phyloP scores from a whole-genome alignment of 2,329 filamentous ascomycete species.

The Cryphonectria nitschkei region DNA sequence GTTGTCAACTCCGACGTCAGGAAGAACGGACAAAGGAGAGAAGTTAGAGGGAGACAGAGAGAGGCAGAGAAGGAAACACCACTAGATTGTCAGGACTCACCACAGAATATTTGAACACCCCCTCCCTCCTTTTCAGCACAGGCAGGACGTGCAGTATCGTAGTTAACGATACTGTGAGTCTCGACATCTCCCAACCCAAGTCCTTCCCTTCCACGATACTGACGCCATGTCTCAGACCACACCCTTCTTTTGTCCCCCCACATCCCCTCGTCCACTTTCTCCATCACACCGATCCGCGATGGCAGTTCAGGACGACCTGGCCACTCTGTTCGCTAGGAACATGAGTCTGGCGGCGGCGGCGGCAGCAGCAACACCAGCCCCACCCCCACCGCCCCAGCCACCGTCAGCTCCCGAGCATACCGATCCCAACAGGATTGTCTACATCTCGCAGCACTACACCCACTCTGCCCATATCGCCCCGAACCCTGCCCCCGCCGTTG shows the following conservation, averaged over 20 bases:
- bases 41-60: no score
- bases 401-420: slow-evolving; percentile 34
- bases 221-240: slow-evolving; percentile 9
- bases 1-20: slow-evolving; percentile 20
- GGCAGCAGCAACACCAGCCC: slow-evolving; percentile 34
- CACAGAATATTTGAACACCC: not conserved
- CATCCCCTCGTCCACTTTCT: slow-evolving; percentile 5
- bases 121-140: not conserved
- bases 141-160: slow-evolving; percentile 2
- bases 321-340: slow-evolving; percentile 77
- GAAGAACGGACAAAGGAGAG: not conserved
- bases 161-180: slow-evolving; percentile 10
- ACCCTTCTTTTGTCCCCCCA: not conserved
- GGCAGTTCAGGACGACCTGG: slow-evolving; percentile 79
- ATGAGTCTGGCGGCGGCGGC: slow-evolving; percentile 58
- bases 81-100: slow-evolving; percentile 27
- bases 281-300: slow-evolving; percentile 50
- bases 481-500: slow-evolving; percentile 34
- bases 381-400: slow-evolving; percentile 33
- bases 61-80: not conserved
- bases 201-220: not conserved
- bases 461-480: slow-evolving; percentile 71
- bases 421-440: slow-evolving; percentile 56
- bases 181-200: not conserved
- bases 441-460: slow-evolving; percentile 83